Evolutionary conservation across 1,139 yeast genomes (phyloP).

Genomic region (Suhomyces kunorum): DNA sequence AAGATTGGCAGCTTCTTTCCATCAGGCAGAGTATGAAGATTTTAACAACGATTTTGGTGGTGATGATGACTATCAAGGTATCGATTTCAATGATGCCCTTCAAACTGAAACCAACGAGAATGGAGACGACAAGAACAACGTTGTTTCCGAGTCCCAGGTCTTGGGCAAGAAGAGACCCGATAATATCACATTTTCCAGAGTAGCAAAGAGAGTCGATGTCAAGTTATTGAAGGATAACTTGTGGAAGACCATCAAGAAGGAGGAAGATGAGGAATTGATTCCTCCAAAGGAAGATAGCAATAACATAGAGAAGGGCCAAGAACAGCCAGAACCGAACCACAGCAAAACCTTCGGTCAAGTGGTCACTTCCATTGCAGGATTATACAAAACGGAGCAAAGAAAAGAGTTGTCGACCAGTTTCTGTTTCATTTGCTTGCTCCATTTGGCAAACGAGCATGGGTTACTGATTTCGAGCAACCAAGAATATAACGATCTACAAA

Average conservation of each 20-base stretch:
- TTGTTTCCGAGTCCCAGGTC: slow-evolving; percentile 12
- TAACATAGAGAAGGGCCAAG: slow-evolving; percentile 3
- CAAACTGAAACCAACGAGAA: slow-evolving; percentile 26
- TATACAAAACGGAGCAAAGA: slow-evolving; percentile 49
- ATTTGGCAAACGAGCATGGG: slow-evolving; percentile 32
- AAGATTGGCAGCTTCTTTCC: slow-evolving; percentile 43
- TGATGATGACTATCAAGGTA: slow-evolving; percentile 42
- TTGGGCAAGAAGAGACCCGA: slow-evolving; percentile 48
- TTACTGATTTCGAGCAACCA: slow-evolving; percentile 55
- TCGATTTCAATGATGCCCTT: slow-evolving; percentile 49
- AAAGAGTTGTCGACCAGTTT: slow-evolving; percentile 31
- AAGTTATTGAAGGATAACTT: slow-evolving; percentile 75
- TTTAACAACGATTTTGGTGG: slow-evolving; percentile 42
- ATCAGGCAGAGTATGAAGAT: slow-evolving; percentile 49
- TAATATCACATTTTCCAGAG: slow-evolving; percentile 71
- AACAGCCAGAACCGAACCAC: slow-evolving; percentile 19
- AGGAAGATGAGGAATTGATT: slow-evolving; percentile 11
- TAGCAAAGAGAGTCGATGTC: slow-evolving; percentile 85
- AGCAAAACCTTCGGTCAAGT: slow-evolving; percentile 46
- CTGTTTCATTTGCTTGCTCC: slow-evolving; percentile 30
- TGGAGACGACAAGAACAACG: slow-evolving; percentile 19
- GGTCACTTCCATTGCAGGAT: slow-evolving; percentile 49
- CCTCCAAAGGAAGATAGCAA: no score
- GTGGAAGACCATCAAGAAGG: slow-evolving; percentile 61
- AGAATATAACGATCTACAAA: slow-evolving; percentile 56